phyloP scores from a whole-genome alignment of 805 yeast genomes.

The Yamadazyma philogaea region DNA sequence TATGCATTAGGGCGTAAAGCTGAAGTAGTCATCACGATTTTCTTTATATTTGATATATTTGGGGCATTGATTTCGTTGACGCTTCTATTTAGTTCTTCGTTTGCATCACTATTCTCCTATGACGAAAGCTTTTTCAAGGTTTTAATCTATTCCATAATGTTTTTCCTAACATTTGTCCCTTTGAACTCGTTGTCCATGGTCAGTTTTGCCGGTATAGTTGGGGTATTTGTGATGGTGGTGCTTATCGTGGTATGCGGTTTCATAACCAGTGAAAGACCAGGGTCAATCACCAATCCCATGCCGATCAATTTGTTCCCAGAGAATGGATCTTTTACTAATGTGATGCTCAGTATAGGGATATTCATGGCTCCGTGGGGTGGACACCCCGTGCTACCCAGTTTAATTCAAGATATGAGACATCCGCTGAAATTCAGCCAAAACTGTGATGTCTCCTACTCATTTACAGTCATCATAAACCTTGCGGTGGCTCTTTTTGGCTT shows the following conservation, averaged over 20 bases:
- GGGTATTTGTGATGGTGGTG: conserved; percentile 49
- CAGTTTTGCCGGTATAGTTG: conserved; percentile 54
- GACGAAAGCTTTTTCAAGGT: conserved; percentile 25
- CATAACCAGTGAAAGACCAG: conserved; percentile 41
- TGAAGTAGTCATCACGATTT: conserved; percentile 42
- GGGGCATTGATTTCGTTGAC: conserved; percentile 61
- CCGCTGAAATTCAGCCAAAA: conserved; percentile 56
- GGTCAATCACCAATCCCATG: conserved; percentile 52
- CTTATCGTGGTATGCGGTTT: conserved; percentile 49
- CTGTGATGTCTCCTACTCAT: conserved; percentile 52
- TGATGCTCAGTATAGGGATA: conserved; percentile 58
- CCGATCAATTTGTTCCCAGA: conserved; percentile 35
- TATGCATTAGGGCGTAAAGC: conserved; percentile 45
- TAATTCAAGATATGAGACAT: conserved; percentile 68
- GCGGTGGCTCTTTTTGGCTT: conserved; percentile 64
- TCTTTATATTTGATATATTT: conserved; percentile 55
- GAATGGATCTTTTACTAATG: conserved; percentile 20
- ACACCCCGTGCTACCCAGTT: conserved; percentile 74
- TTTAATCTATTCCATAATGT: conserved; percentile 34
- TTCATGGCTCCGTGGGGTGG: conserved; percentile 84
- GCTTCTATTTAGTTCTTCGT: conserved; percentile 59
- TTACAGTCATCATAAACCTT: conserved; percentile 58
- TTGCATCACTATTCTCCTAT: conserved; percentile 44
- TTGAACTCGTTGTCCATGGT: conserved; percentile 52
- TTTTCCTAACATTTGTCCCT: conserved; percentile 53